Evolutionary conservation across 768 basidiomycete species (phyloP), one percentile per base, ranked within the genome.

Genomic region (Hericium rajendrae): DNA sequence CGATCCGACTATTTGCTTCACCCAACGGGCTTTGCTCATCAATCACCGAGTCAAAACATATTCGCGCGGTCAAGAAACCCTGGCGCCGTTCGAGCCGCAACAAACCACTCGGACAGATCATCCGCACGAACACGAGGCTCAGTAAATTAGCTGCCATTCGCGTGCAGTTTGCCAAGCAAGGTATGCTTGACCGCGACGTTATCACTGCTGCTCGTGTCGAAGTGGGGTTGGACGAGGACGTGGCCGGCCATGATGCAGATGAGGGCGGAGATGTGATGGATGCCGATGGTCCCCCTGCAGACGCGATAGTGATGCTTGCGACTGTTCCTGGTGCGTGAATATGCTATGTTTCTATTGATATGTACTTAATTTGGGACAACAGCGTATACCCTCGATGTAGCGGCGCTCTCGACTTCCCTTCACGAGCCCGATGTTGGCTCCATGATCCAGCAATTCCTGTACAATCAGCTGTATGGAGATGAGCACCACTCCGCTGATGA

Each of bases 91-190:
- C 70, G 0, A 74, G 57, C 58, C 64, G 53, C 0, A 62, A 66
- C 54, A 57, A 73, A 9, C 65, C 73, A 1, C 61, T 75, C 3
- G 62, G 60, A 0, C 72, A 74, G 51, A 76, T 74, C 72, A 64
- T 76, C 8, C 43, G 56, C 15, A 63, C 62, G 1, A 63, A 59
- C 59, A 48, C 51, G 5, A 8, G 61, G 2, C 48, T 59, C 22
- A 68, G 71, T 56, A 72, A 73, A 55, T 58, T 75, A 0, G 59
- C 60, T 1, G 67, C 66, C 4, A 56, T 62, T 20, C 56, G 49
- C 1, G 59, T 41, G 4, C 54, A 64, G 0, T 57, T 43, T 16
- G 51, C 52, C 22, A 15, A 13, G 26, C 48, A 48, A 13, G 54
- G 51, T 15, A 59, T 59, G 57, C 48, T 61, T 48, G 50, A 22